A percentile compares a stretch with the other conserved stretches of the same genome.
phyloP scores from a whole-genome alignment of 1,284 basidiomycete species.

The Cutaneotrichosporon cutaneum region DNA sequence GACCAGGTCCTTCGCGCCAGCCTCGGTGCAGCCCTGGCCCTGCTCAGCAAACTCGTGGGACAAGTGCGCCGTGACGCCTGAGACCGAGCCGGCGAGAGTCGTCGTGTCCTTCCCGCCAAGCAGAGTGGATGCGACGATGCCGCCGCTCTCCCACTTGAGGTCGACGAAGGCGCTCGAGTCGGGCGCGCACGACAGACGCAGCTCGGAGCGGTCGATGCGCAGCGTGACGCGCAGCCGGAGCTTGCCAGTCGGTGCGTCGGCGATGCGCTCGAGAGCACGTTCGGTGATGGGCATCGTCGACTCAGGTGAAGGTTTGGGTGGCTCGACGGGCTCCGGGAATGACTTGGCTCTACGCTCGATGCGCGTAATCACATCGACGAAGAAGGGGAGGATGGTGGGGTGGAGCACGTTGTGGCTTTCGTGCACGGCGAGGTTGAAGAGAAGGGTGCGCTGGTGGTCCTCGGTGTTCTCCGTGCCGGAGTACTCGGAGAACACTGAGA shows the following conservation, averaged over 20 bases:
- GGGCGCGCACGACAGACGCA: slow-evolving; percentile 79
- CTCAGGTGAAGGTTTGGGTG: not conserved
- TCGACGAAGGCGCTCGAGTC: slow-evolving; percentile 84
- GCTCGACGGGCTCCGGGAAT: not conserved
- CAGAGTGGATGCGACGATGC: slow-evolving; percentile 73
- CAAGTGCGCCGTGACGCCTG: slow-evolving; percentile 71
- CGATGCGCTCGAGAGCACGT: slow-evolving; percentile 16
- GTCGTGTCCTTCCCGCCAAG: slow-evolving; percentile 65
- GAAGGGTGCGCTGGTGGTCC: slow-evolving; percentile 19
- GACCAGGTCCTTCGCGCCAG: slow-evolving; percentile 46
- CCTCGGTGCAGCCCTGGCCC: slow-evolving; percentile 43
- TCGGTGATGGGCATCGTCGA: slow-evolving; percentile 19
- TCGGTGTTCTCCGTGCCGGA: slow-evolving; percentile 20
- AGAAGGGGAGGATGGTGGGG: slow-evolving; percentile 77
- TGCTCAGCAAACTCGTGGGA: slow-evolving; percentile 62
- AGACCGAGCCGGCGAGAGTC: slow-evolving; percentile 72
- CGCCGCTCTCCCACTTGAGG: slow-evolving; percentile 86
- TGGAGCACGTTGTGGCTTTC: slow-evolving; percentile 78
- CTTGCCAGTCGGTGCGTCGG: slow-evolving; percentile 25
- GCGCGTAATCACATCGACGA: slow-evolving; percentile 59
- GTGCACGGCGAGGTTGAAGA: slow-evolving; percentile 62
- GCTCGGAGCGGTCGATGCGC: slow-evolving; percentile 79
- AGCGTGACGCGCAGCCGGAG: slow-evolving; percentile 63
- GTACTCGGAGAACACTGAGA: slow-evolving; percentile 76
- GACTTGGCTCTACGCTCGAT: slow-evolving; percentile 30